Base-by-base conservation (phyloP, 2,329 filamentous ascomycete species). In the Penicillium sp. region DNA sequence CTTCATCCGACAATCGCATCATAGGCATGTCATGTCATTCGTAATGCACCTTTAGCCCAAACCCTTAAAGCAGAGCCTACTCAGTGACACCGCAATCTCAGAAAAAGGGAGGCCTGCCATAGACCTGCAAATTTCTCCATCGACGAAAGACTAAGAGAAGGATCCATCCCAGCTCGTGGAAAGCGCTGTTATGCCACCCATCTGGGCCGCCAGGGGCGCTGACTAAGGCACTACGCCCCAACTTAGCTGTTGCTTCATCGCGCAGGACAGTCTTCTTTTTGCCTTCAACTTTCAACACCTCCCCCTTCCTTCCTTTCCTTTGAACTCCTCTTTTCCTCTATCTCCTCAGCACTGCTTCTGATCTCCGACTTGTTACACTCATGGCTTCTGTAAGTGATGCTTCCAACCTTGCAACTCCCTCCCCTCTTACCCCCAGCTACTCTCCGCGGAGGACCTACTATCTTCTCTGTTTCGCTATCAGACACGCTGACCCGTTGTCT, bases 301-400 rank as follows among this genome's bases (percentile, higher is more conserved):
- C 44, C 47, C 50, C 53, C 58, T 55, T 42, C 47, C 50, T 52
- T 53, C 47, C 28, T 49, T 57, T 49, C 45, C 42, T 48, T 52
- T 57, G 48, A 46, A 23, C 51, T 56, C 48, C 46, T 59, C 43
- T 43, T 53, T 51, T 47, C 47, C 52, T 45, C 48, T 45, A 34
- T 26, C 38, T 45, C 44, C 41, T 29, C 43, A 23, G 23, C 48
- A 29, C 28, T 44, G 7, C 10, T 36, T 33, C 5, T 38, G 7
- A 15, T 18, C 42, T 36, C 34, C 29, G 12, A 31, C 33, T 18
- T 38, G 15, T 42, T 45, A 36, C 57, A 62, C 65, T 58, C 69
- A 78, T 78, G 75, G 75, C 75, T 76, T 77, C 75, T 68, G 75
- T 78, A 68, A 66, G 75, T 75, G 39, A 33, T 51, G 47, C 29